A percentile compares a stretch with the other conserved stretches of the same genome.
phyloP scores from a whole-genome alignment of 139 green algal species.

The Coelastrella sp. region DNA sequence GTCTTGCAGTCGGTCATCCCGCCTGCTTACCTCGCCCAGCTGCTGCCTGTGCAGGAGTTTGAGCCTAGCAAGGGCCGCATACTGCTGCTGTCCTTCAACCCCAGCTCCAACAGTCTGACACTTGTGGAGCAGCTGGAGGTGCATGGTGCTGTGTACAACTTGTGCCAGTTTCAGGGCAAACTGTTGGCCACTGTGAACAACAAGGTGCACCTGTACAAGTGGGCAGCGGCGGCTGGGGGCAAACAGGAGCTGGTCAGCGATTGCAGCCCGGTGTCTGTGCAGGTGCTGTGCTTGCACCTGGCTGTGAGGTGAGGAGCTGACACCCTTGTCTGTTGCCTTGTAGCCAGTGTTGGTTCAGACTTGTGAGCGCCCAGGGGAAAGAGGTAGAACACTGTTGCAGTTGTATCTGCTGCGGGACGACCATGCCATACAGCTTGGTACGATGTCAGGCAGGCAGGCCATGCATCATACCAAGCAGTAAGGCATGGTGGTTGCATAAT shows the following conservation, averaged over 20 bases:
- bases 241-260: slow-evolving; percentile 77
- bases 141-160: slow-evolving; percentile 88
- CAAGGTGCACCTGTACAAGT: slow-evolving; percentile 90
- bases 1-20: background rate
- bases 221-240: slow-evolving; percentile 38
- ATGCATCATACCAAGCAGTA: background rate
- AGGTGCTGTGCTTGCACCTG: slow-evolving; percentile 90
- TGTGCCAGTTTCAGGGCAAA: slow-evolving; percentile 65
- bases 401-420: background rate
- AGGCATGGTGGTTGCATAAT: too few relatives aligned
- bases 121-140: slow-evolving; percentile 80
- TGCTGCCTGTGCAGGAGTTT: slow-evolving; percentile 70
- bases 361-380: background rate
- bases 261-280: slow-evolving; percentile 75
- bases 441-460: background rate
- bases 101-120: slow-evolving; percentile 6
- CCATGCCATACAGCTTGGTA: too few relatives aligned
- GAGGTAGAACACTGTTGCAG: background rate
- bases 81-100: slow-evolving; percentile 59
- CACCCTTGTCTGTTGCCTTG: background rate
- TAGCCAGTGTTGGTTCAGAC: background rate
- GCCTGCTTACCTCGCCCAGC: background rate
- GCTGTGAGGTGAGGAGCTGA: slow-evolving; percentile 52
- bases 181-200: slow-evolving; percentile 93
- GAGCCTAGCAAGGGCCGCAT: slow-evolving; percentile 84